Evolutionary conservation across 257 asterid species (phyloP), one percentile per base, ranked within the genome.

Genomic region (Paulownia fortunei): DNA sequence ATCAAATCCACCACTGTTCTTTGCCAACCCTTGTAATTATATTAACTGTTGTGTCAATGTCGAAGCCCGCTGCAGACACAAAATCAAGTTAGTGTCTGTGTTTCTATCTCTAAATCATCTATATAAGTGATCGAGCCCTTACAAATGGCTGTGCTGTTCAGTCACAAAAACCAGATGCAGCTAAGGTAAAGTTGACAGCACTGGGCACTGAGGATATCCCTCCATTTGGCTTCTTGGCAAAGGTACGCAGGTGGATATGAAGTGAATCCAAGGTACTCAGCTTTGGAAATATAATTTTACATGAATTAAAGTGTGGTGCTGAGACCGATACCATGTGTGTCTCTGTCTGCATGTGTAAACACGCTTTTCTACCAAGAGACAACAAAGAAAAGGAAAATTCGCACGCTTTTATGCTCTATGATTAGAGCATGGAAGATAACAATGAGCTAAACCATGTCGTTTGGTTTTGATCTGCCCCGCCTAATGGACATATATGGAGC

Each of bases 91-190:
- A n/a, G n/a, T n/a, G n/a, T n/a, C n/a, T n/a, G n/a, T n/a, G n/a
- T n/a, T n/a, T n/a, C n/a, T 21, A 11, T 26, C 16, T 56, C 5
- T 37, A 18, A 39, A 3, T 16, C n/a, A n/a, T n/a, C n/a, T n/a
- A n/a, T 60, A 11, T n/a, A 32, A 44, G 30, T 16, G 62, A 13
- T 30, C 0, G 12, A 32, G 49, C 6, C 63, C 84, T 84, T 83
- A 87, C 94, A 82, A 81, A 87, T 63, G 87, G 76, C 41, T 76
- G 83, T 15, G 94, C 86, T 32, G 96, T 91, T 46, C 82, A 32
- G 26, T 89, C 92, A 47, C 83, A 91, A 73, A 89, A 89, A 39
- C 96, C 96, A 30, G 96, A 89, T 79, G 94, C 89, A 70, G 96
- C 92, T 5, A 94, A 91, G 18, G 94, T 94, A 61, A 91, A 91